Conservation (phyloP, 2,329 filamentous ascomycete species). For the Nemania abortiva region DNA sequence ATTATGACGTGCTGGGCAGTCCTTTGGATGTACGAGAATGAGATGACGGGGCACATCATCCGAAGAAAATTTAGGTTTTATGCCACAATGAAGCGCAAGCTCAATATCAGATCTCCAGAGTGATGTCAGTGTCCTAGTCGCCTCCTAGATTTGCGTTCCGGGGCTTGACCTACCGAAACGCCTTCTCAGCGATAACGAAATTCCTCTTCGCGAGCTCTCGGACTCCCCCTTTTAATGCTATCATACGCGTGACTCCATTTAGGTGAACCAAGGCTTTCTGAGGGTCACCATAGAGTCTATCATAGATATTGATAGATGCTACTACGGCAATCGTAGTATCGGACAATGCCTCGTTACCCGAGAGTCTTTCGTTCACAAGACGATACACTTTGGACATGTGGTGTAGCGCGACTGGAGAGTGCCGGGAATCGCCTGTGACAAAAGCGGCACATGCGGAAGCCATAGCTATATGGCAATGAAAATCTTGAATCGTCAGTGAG, state of each 20-base stretch:
- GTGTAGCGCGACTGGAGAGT: conserved; percentile 36
- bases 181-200: conserved; percentile 33
- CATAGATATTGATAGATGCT: conserved; percentile 46
- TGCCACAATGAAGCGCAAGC: conserved; percentile 30
- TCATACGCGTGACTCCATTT: conserved; percentile 24
- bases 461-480: conserved; percentile 34
- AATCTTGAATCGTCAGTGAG: conserved; percentile 22
- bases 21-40: conserved; percentile 8
- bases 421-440: conserved; percentile 14
- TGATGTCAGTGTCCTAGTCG: not conserved
- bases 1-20: not conserved
- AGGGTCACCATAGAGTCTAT: conserved; percentile 36
- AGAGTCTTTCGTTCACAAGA: conserved; percentile 42
- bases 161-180: conserved; percentile 25
- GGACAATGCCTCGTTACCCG: conserved; percentile 42
- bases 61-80: conserved; percentile 28
- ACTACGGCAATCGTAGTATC: conserved; percentile 49
- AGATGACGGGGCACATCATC: conserved; percentile 26
- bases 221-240: conserved; percentile 32
- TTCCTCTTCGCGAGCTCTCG: conserved; percentile 25
- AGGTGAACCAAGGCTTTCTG: conserved; percentile 35
- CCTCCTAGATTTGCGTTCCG: not conserved
- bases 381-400: conserved; percentile 44
- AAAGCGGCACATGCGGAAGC: conserved; percentile 34
- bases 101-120: conserved; percentile 32